Conservation (phyloP, 208 protist species). For the Trypanosoma theileri region DNA sequence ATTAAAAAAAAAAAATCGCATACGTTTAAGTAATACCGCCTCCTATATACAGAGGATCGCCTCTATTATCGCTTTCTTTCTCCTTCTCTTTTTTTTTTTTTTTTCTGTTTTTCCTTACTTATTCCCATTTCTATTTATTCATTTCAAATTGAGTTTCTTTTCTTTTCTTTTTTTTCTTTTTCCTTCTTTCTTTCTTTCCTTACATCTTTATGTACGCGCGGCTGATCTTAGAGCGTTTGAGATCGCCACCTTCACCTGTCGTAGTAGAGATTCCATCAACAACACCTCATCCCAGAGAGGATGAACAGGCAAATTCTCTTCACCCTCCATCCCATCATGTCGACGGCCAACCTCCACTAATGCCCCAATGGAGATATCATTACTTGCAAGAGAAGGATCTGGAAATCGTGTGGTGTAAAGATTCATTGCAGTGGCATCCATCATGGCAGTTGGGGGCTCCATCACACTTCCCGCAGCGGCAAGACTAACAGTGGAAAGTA, state of each 20-base stretch:
- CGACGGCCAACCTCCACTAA: constrained; percentile 17
- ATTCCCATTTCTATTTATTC: background rate
- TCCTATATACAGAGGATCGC: no score
- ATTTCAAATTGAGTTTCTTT: background rate
- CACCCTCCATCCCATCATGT: background rate
- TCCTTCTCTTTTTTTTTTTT: background rate
- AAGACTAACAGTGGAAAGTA: constrained; percentile 17
- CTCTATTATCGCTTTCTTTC: background rate
- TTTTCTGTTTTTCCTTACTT: background rate
- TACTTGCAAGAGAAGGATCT: background rate
- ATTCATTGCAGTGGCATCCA: no score
- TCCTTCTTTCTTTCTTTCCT: constrained; percentile 1
- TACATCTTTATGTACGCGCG: constrained; percentile 15
- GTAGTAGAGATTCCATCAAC: constrained; percentile 60
- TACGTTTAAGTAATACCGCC: background rate
- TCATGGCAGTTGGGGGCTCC: no score
- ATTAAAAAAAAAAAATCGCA: constrained; percentile 5
- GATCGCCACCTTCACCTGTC: constrained; percentile 74
- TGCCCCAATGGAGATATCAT: constrained; percentile 27
- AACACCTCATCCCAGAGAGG: constrained; percentile 44
- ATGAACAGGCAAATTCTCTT: constrained; percentile 3
- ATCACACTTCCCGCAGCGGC: background rate
- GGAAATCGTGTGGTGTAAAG: background rate
- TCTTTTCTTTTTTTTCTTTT: background rate
- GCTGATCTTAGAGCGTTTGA: constrained; percentile 70